phyloP scores from a whole-genome alignment of 2,329 filamentous ascomycete species.

The Sarocladium oryzae region DNA sequence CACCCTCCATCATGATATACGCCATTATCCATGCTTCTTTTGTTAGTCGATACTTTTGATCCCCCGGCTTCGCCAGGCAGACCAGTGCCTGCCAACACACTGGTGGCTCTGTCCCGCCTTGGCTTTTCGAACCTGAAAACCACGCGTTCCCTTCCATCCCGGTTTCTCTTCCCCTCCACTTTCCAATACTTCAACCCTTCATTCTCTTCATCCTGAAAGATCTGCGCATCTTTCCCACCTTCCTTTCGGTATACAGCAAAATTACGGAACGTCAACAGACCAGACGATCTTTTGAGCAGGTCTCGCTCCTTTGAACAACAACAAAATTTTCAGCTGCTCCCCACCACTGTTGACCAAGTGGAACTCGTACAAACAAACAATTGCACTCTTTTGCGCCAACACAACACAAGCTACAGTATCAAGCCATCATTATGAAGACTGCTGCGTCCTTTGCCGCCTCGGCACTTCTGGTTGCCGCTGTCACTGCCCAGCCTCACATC shows the following conservation, averaged over 20 bases:
- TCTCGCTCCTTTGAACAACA: conserved; percentile 6
- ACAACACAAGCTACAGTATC: conserved; percentile 11
- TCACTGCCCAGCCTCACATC: conserved; percentile 44
- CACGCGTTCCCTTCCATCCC: conserved; percentile 1
- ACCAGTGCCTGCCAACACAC: conserved; percentile 5
- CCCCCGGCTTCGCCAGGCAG: background rate
- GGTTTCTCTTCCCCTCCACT: background rate
- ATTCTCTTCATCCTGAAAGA: conserved; percentile 4
- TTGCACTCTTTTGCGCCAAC: conserved; percentile 12
- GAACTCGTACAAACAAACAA: conserved; percentile 12
- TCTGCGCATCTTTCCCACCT: conserved; percentile 7
- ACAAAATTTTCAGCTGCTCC: background rate
- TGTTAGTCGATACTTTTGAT: conserved; percentile 1
- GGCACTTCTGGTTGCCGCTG: conserved; percentile 29
- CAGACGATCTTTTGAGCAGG: conserved; percentile 11
- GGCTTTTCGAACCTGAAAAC: conserved; percentile 8
- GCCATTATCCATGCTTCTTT: background rate
- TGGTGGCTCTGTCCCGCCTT: conserved; percentile 6
- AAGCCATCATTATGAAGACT: conserved; percentile 35
- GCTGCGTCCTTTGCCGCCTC: conserved; percentile 20
- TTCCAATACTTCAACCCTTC: conserved; percentile 6
- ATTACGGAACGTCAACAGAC: background rate
- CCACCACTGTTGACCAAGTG: conserved; percentile 7
- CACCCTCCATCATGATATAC: background rate
- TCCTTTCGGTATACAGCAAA: background rate